Percentiles rank a stretch among this genome's conserved stretches.
Evolutionary conservation across 1,284 basidiomycete genomes (phyloP).

Genomic region (Malassezia yamatoensis): DNA sequence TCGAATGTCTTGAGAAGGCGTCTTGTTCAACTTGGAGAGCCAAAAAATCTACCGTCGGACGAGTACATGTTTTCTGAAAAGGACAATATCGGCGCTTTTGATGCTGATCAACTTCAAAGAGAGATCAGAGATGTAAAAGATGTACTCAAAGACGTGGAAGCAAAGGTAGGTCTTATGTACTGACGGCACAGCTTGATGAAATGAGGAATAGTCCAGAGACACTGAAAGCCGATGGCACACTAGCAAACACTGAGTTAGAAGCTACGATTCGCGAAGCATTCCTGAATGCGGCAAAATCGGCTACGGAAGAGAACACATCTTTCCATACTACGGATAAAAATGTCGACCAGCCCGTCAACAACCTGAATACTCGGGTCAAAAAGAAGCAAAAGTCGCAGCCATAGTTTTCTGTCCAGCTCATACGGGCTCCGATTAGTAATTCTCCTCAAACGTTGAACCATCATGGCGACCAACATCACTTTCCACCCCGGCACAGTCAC

Average conservation of each 20-base stretch:
- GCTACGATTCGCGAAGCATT: conserved; percentile 44
- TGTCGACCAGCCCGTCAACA: conserved; percentile 7
- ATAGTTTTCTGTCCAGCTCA: background rate
- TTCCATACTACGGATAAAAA: background rate
- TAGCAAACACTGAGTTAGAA: conserved; percentile 31
- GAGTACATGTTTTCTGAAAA: background rate
- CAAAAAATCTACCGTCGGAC: background rate
- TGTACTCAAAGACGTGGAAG: conserved; percentile 36
- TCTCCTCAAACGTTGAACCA: background rate
- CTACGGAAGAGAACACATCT: background rate
- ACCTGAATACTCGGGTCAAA: conserved; percentile 14
- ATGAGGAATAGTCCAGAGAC: conserved; percentile 22
- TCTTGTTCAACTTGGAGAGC: conserved; percentile 21
- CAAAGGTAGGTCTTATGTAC: conserved; percentile 18
- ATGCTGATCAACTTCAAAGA: conserved; percentile 18
- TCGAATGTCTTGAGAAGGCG: conserved; percentile 24
- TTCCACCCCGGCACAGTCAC: conserved; percentile 59
- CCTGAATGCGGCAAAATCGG: conserved; percentile 22
- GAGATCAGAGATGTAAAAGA: conserved; percentile 35
- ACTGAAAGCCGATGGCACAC: conserved; percentile 27
- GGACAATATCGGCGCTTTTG: conserved; percentile 21
- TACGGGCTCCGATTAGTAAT: conserved; percentile 10
- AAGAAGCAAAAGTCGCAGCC: conserved; percentile 11
- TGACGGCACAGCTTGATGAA: conserved; percentile 27
- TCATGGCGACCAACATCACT: conserved; percentile 75